These are phyloP conservation scores for Eucalyptus polyanthemos DNA, from an alignment of 345 rosid species.

Conservation along the genomic window DNA sequence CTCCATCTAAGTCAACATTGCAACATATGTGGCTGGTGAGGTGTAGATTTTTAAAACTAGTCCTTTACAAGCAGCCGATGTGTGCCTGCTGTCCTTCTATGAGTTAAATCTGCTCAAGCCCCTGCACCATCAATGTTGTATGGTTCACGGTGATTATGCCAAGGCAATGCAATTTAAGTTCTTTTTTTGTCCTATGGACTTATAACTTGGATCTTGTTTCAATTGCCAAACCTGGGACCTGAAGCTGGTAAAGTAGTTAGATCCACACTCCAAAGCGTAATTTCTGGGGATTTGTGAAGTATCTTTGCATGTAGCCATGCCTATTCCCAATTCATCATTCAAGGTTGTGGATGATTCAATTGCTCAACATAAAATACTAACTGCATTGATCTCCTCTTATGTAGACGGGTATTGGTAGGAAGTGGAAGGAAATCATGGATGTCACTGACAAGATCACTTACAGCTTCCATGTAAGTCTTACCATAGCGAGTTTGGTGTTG, in stretches of 20 bases:
- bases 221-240: not conserved
- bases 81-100: not conserved
- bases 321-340: not conserved
- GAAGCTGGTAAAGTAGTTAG: not conserved
- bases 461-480: conserved; percentile 60
- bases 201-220: not conserved
- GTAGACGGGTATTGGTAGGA: conserved; percentile 84
- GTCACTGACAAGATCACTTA: conserved; percentile 62
- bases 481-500: not conserved
- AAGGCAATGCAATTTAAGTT: not conserved
- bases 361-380: not conserved
- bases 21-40: not conserved
- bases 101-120: not conserved
- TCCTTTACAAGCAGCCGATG: not conserved
- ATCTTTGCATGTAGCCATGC: not conserved
- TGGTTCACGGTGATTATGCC: not conserved
- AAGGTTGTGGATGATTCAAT: not conserved
- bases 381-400: not conserved
- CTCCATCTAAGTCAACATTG: not conserved
- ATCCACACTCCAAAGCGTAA: not conserved
- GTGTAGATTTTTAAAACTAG: not conserved
- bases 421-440: conserved; percentile 90
- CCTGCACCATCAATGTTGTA: not conserved
- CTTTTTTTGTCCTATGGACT: not conserved
- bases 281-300: not conserved